A percentile compares a stretch with the other conserved stretches of the same genome.
These are phyloP conservation scores for Clitopilus hobsonii DNA, from an alignment of 768 basidiomycete genomes.

Conservation along the genomic window DNA sequence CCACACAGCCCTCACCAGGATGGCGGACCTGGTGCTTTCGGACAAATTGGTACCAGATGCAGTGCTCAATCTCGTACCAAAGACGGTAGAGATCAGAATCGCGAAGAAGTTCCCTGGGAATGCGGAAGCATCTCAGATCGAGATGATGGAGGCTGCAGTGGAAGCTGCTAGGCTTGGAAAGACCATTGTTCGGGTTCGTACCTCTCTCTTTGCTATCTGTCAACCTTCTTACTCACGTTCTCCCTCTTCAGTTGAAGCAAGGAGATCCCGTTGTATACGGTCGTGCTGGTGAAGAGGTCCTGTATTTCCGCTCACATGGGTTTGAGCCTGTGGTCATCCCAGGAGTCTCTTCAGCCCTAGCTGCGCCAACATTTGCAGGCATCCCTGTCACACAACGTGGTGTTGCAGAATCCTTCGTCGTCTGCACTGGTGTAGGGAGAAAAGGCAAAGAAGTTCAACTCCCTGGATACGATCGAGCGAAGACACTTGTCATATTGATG, in stretches of 20 bases:
- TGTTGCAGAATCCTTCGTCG: constrained; percentile 81
- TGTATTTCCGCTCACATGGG: constrained; percentile 85
- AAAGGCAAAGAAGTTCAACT: constrained; percentile 76
- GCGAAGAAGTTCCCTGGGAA: constrained; percentile 98
- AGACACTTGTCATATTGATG: constrained; percentile 89
- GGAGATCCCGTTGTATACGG: constrained; percentile 96
- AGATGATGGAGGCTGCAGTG: constrained; percentile 91
- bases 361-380: constrained; percentile 83
- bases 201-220: neutral
- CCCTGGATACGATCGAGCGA: constrained; percentile 81
- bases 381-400: constrained; percentile 97
- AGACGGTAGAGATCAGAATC: constrained; percentile 69
- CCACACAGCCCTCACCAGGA: constrained; percentile 69
- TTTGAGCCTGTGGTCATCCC: constrained; percentile 84
- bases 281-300: constrained; percentile 89
- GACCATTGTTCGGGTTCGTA: constrained; percentile 77
- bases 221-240: neutral
- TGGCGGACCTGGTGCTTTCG: constrained; percentile 85
- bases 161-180: constrained; percentile 76
- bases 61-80: constrained; percentile 82
- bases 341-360: constrained; percentile 85
- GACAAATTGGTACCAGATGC: constrained; percentile 94
- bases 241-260: constrained; percentile 73
- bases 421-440: constrained; percentile 93
- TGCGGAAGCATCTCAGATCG: constrained; percentile 89